These are phyloP conservation scores for Epichloe sylvatica DNA, from an alignment of 2,329 filamentous ascomycete genomes.

Conservation along the genomic window DNA sequence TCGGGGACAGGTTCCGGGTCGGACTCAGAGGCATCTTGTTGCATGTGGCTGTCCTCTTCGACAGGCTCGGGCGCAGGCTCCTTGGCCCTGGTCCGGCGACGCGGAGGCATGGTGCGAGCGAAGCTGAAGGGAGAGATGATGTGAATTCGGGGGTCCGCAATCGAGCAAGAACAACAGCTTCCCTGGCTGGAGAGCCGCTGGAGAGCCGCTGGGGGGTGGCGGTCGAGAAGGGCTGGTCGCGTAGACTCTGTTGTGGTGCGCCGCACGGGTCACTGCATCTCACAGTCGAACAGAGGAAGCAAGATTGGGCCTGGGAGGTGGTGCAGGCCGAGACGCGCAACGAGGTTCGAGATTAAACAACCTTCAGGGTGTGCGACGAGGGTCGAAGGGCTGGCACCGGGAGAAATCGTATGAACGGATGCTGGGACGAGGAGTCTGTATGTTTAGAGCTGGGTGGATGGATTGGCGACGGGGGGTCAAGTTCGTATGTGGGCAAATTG, in stretches of 20 bases:
- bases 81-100: conserved; percentile 22
- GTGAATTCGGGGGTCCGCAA: conserved; percentile 3
- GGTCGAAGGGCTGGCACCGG: background rate
- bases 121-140: conserved; percentile 3
- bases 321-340: conserved; percentile 2
- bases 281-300: conserved; percentile 6
- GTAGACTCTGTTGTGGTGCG: conserved; percentile 7
- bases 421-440: background rate
- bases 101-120: conserved; percentile 23
- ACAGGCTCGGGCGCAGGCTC: conserved; percentile 16
- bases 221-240: conserved; percentile 8
- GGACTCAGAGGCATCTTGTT: conserved; percentile 9
- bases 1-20: conserved; percentile 5
- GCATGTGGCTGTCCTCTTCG: conserved; percentile 13
- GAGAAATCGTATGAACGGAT: background rate
- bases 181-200: conserved; percentile 1
- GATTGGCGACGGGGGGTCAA: background rate
- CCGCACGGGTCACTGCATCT: conserved; percentile 13
- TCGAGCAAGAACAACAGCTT: background rate
- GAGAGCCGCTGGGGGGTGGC: background rate
- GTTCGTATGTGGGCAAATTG: too few species aligned
- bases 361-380: background rate
- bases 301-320: background rate
- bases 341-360: background rate
- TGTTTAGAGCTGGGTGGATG: background rate